These are phyloP conservation scores for Pelargonium exstipulatum DNA, from an alignment of 441 rosid species.

Conservation along the genomic window DNA sequence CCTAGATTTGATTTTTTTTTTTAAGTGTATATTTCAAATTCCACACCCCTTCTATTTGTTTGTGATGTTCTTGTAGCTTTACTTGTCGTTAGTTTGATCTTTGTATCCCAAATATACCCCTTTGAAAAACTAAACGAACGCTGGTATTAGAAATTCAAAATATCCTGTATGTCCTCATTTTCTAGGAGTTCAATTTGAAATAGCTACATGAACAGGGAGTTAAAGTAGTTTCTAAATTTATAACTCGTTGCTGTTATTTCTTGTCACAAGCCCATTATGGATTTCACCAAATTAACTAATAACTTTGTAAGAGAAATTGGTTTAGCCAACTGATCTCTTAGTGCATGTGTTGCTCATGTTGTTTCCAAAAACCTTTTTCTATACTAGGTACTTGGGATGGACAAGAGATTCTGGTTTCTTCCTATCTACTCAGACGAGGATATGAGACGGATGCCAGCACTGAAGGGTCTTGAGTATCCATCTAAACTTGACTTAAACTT, in stretches of 20 bases:
- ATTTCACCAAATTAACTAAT: not conserved
- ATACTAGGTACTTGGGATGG: constrained; percentile 65
- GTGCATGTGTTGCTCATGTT: not conserved
- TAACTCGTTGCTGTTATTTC: no score
- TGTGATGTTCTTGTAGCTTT: no score
- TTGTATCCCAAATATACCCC: no score
- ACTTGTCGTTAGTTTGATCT: no score
- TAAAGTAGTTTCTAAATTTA: no score
- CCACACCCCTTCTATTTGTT: no score
- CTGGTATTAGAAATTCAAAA: no score
- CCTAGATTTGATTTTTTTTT: no score
- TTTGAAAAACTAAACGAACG: not conserved
- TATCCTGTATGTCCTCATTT: no score
- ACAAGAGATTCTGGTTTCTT: constrained; percentile 57
- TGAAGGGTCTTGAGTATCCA: constrained; percentile 78
- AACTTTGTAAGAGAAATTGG: not conserved
- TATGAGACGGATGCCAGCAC: constrained; percentile 58
- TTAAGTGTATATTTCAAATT: no score
- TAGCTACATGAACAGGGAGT: no score
- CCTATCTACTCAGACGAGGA: constrained; percentile 76
- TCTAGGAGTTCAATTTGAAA: no score
- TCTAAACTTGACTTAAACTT: constrained; percentile 64
- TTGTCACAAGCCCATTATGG: not conserved
- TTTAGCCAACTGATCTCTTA: not conserved
- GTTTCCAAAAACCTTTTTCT: not conserved